These are phyloP conservation scores for Globisporangium emineosum DNA, from an alignment of 352 stramenopile species.

Conservation along the genomic window DNA sequence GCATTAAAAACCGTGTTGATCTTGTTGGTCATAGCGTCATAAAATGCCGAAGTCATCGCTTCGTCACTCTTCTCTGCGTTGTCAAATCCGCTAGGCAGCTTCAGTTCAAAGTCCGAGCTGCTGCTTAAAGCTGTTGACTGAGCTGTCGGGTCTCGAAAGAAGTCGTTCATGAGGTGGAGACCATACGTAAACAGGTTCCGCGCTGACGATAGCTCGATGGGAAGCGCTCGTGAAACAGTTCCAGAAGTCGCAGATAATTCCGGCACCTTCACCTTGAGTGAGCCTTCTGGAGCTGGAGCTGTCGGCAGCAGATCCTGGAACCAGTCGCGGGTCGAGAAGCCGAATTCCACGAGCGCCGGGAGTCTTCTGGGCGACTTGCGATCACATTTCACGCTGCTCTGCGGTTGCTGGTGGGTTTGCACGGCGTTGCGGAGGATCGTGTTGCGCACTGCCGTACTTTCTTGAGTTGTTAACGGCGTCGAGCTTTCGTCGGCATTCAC, in stretches of 20 bases:
- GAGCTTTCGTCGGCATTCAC: not conserved
- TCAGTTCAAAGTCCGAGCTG: slow-evolving; percentile 24
- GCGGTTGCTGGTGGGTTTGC: slow-evolving; percentile 17
- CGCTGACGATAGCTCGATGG: slow-evolving; percentile 26
- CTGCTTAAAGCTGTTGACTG: slow-evolving; percentile 13
- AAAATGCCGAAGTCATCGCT: slow-evolving; percentile 22
- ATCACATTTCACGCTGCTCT: slow-evolving; percentile 4
- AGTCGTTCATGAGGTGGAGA: slow-evolving; percentile 39
- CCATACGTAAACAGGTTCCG: slow-evolving; percentile 27
- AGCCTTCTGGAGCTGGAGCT: slow-evolving; percentile 19
- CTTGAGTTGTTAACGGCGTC: not conserved
- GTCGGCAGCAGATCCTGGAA: slow-evolving; percentile 31
- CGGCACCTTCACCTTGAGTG: slow-evolving; percentile 17
- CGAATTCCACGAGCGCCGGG: slow-evolving; percentile 42
- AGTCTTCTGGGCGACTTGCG: slow-evolving; percentile 42
- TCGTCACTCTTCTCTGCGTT: slow-evolving; percentile 16
- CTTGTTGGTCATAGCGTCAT: slow-evolving; percentile 24
- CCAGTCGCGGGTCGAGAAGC: slow-evolving; percentile 49
- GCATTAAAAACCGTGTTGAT: slow-evolving; percentile 24
- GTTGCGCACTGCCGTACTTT: slow-evolving; percentile 18
- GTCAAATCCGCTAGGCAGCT: slow-evolving; percentile 18
- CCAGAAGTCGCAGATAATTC: slow-evolving; percentile 14
- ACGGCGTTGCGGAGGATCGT: slow-evolving; percentile 41
- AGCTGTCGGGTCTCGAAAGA: slow-evolving; percentile 33
- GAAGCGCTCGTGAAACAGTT: slow-evolving; percentile 14